Evolutionary conservation across 257 asterid species (phyloP).

Genomic region (Ehretia macrophylla): DNA sequence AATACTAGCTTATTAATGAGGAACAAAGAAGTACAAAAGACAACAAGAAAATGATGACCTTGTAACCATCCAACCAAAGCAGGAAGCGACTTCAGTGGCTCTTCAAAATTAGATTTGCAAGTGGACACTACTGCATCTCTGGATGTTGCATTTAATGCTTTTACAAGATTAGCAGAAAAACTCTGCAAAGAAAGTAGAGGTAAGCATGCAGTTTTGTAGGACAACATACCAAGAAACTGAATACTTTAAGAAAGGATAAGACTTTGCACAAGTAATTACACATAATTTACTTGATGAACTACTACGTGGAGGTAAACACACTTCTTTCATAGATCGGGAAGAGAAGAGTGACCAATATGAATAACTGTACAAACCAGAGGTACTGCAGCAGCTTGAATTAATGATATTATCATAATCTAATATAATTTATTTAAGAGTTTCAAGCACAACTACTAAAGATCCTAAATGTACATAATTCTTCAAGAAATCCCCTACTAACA

Average conservation of each 20-base stretch:
- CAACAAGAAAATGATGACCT: slow-evolving; percentile 42
- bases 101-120: slow-evolving; percentile 39
- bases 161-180: slow-evolving; percentile 35
- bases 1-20: not conserved
- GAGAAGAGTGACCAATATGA: too few species aligned
- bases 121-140: slow-evolving; percentile 30
- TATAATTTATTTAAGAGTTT: not conserved
- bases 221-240: not conserved
- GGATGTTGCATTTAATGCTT: slow-evolving; percentile 31
- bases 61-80: slow-evolving; percentile 32
- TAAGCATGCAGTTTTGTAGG: not conserved
- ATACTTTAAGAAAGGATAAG: too few species aligned
- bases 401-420: too few species aligned
- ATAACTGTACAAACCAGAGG: too few species aligned
- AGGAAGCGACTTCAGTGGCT: slow-evolving; percentile 29
- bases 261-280: too few species aligned
- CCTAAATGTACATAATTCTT: too few species aligned
- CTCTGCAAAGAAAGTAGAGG: slow-evolving; percentile 52
- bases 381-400: too few species aligned
- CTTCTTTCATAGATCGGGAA: too few species aligned
- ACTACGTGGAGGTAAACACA: too few species aligned
- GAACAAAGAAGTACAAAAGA: not conserved
- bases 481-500: too few species aligned
- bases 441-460: too few species aligned
- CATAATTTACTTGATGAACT: too few species aligned